Evolutionary conservation across 768 basidiomycete genomes (phyloP).

Genomic region (Lactarius hengduanensis): DNA sequence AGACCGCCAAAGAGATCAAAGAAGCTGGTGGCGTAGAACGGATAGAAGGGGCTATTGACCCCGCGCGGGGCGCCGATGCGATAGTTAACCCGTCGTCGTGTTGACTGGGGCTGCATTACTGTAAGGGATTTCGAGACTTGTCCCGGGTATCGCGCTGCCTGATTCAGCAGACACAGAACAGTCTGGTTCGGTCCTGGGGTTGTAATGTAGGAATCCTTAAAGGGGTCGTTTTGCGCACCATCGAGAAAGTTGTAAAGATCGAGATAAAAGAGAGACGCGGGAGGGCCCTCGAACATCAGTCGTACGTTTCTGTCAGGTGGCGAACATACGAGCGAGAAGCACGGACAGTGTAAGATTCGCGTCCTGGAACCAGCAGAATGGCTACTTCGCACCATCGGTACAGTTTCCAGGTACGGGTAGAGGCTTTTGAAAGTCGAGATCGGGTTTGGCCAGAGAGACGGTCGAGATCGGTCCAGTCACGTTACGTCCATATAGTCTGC

Average conservation of each 20-base stretch:
- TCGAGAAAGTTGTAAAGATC: constrained; percentile 63
- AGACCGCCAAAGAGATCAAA: not conserved
- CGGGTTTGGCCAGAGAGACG: constrained; percentile 47
- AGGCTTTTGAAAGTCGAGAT: constrained; percentile 47
- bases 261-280: constrained; percentile 59
- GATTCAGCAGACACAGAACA: not conserved
- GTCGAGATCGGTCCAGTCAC: not conserved
- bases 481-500: not conserved
- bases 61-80: not conserved
- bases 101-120: not conserved
- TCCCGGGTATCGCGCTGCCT: not conserved
- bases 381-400: not conserved
- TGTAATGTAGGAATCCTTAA: constrained; percentile 48
- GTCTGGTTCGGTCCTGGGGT: constrained; percentile 22
- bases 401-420: not conserved
- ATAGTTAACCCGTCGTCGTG: not conserved
- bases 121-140: not conserved
- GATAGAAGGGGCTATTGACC: not conserved
- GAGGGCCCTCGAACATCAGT: constrained; percentile 59
- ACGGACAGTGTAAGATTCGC: constrained; percentile 26
- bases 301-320: not conserved
- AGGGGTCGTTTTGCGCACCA: constrained; percentile 67
- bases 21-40: constrained; percentile 1
- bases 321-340: not conserved
- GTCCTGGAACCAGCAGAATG: not conserved